phyloP scores from a whole-genome alignment of 176 grass and related monocot species.

The Juncus effusus region DNA sequence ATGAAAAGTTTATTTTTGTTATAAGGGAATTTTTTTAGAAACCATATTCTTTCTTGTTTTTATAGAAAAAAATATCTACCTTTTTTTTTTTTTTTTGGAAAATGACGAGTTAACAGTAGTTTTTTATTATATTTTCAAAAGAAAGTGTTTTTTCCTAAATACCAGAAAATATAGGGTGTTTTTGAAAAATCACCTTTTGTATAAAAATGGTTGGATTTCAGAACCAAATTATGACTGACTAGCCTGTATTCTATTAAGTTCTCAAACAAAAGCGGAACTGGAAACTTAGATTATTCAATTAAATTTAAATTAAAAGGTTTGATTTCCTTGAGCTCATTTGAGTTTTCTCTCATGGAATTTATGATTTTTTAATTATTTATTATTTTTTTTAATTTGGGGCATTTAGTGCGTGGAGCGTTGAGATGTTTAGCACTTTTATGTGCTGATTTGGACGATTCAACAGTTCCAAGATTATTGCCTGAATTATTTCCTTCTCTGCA shows the following conservation, averaged over 20 bases:
- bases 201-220: too few species aligned
- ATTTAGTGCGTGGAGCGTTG: conserved; percentile 81
- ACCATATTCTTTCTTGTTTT: not conserved
- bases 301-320: too few species aligned
- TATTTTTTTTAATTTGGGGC: conserved; percentile 16
- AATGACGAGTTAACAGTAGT: not conserved
- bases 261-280: too few species aligned
- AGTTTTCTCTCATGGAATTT: not conserved
- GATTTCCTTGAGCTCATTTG: too few species aligned
- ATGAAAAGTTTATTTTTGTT: conserved; percentile 19
- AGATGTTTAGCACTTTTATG: conserved; percentile 90
- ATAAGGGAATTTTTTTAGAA: too few species aligned
- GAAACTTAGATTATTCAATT: too few species aligned
- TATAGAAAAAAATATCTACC: not conserved
- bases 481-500: conserved; percentile 73
- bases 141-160: too few species aligned
- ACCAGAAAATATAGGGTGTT: too few species aligned
- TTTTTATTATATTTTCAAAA: too few species aligned
- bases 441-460: conserved; percentile 88
- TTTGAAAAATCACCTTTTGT: too few species aligned
- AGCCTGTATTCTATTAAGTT: too few species aligned
- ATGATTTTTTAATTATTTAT: conserved; percentile 5
- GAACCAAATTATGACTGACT: too few species aligned
- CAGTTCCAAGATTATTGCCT: conserved; percentile 79
- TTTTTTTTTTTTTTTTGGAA: conserved; percentile 3